Evolutionary conservation across 805 yeast species (phyloP).

Genomic region (Jamesozyma jinghongensis): DNA sequence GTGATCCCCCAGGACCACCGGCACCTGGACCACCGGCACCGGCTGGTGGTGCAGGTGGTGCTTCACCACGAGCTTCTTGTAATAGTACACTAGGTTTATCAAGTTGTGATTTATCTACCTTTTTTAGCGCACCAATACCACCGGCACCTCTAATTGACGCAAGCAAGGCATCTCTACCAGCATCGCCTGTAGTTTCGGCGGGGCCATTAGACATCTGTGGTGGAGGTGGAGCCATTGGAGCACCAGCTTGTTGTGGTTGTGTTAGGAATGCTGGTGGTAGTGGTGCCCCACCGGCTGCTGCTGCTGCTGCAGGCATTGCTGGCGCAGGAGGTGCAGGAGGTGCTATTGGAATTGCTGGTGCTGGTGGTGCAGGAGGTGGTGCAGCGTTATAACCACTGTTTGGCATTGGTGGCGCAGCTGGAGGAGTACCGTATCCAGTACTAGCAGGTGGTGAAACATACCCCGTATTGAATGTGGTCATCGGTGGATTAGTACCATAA

Average conservation of each 20-base stretch:
- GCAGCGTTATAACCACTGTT: too few relatives aligned
- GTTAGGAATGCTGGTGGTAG: constrained; percentile 8
- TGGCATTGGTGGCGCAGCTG: constrained; percentile 14
- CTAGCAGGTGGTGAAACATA: constrained; percentile 1
- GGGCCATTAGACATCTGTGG: constrained; percentile 5
- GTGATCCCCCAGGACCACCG: constrained; percentile 47
- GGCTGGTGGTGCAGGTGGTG: constrained; percentile 14
- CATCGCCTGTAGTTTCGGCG: constrained; percentile 35
- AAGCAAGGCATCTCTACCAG: constrained; percentile 69
- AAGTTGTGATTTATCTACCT: constrained; percentile 73
- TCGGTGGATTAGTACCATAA: constrained; percentile 8
- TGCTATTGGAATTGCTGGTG: constrained; percentile 2
- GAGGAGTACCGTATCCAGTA: too few relatives aligned
- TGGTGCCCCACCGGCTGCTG: constrained; percentile 10
- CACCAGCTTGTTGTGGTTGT: neutral
- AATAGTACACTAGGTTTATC: constrained; percentile 69
- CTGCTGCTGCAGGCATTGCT: constrained; percentile 16
- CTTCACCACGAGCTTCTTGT: constrained; percentile 62
- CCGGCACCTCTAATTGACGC: constrained; percentile 80
- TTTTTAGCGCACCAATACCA: constrained; percentile 58
- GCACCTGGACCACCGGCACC: constrained; percentile 31
- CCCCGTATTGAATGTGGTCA: constrained; percentile 3
- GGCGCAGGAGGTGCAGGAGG: constrained; percentile 11
- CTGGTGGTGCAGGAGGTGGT: constrained; percentile 9
- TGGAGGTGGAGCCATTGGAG: constrained; percentile 5